Percentiles rank a stretch among this genome's conserved stretches.
Evolutionary conservation across 2,329 filamentous ascomycete genomes (phyloP).

Genomic region (Ustulina deusta): DNA sequence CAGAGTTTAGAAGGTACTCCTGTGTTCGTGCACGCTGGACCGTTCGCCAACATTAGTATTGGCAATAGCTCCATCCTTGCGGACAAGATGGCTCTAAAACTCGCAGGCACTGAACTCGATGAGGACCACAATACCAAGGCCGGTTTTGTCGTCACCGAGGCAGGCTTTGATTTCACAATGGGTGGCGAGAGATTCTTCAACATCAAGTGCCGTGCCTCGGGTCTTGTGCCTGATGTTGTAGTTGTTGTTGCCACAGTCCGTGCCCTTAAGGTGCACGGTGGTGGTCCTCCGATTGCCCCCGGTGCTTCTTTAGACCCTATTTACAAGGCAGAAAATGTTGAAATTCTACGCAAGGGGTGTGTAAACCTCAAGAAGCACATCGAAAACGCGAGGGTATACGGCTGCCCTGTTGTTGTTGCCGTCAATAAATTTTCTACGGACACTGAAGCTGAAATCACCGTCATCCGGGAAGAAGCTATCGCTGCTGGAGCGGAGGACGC

Average conservation of each 20-base stretch:
- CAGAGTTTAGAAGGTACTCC: slow-evolving; percentile 97
- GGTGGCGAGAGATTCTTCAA: slow-evolving; percentile 99
- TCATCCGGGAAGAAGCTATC: slow-evolving; percentile 90
- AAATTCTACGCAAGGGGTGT: slow-evolving; percentile 88
- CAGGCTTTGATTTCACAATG: slow-evolving; percentile 99
- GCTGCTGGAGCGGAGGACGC: slow-evolving; percentile 94
- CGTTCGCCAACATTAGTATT: slow-evolving; percentile 98
- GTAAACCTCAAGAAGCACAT: slow-evolving; percentile 98
- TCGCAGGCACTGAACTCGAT: slow-evolving; percentile 92
- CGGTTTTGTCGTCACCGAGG: slow-evolving; percentile 95
- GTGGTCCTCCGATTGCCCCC: slow-evolving; percentile 91
- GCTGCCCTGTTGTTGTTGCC: slow-evolving; percentile 93
- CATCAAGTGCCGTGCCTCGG: slow-evolving; percentile 97
- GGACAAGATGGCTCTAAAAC: slow-evolving; percentile 94
- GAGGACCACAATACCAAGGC: slow-evolving; percentile 85
- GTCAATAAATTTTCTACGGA: slow-evolving; percentile 98
- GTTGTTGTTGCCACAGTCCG: slow-evolving; percentile 96
- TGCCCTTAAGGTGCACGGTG: slow-evolving; percentile 96
- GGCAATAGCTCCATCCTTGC: slow-evolving; percentile 95
- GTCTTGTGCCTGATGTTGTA: slow-evolving; percentile 90
- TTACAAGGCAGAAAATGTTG: slow-evolving; percentile 93
- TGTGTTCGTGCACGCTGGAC: slow-evolving; percentile 96
- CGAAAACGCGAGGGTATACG: slow-evolving; percentile 86
- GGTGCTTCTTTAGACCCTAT: slow-evolving; percentile 87
- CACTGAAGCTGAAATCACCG: slow-evolving; percentile 89